Evolutionary conservation across 1,284 basidiomycete species (phyloP).

Genomic region (Tylopilus orsonianus): DNA sequence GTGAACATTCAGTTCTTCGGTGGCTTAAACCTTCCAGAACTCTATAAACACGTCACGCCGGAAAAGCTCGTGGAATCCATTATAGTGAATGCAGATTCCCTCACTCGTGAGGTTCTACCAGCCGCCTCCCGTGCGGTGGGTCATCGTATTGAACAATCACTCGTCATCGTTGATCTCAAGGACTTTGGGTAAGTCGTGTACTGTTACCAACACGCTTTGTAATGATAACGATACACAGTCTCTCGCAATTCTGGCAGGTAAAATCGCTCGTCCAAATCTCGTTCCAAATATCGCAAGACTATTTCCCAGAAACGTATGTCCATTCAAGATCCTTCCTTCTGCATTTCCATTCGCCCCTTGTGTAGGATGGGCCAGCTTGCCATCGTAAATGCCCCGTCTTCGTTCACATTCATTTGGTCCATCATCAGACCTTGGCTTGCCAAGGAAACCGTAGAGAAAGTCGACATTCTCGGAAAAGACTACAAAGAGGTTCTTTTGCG

Average conservation of each 20-base stretch:
- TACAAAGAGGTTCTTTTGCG: slow-evolving; percentile 55
- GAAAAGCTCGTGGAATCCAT: slow-evolving; percentile 65
- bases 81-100: slow-evolving; percentile 58
- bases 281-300: slow-evolving; percentile 74
- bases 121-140: slow-evolving; percentile 56
- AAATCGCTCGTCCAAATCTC: slow-evolving; percentile 56
- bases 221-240: slow-evolving; percentile 34
- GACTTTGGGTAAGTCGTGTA: slow-evolving; percentile 54
- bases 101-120: slow-evolving; percentile 66
- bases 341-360: slow-evolving; percentile 1
- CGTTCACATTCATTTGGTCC: slow-evolving; percentile 70
- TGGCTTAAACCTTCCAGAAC: slow-evolving; percentile 55
- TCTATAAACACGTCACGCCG: slow-evolving; percentile 60
- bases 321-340: neutral
- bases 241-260: slow-evolving; percentile 73
- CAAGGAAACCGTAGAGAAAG: slow-evolving; percentile 66
- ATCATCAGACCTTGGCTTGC: slow-evolving; percentile 68
- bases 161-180: slow-evolving; percentile 68
- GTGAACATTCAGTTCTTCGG: slow-evolving; percentile 66
- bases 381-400: slow-evolving; percentile 67
- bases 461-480: slow-evolving; percentile 60
- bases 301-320: slow-evolving; percentile 70
- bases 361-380: slow-evolving; percentile 65
- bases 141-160: slow-evolving; percentile 46
- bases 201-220: neutral